A percentile compares a stretch with the other conserved stretches of the same genome.
Conservation (phyloP, 2,329 filamentous ascomycete species). For the Penicillium olsonii region DNA sequence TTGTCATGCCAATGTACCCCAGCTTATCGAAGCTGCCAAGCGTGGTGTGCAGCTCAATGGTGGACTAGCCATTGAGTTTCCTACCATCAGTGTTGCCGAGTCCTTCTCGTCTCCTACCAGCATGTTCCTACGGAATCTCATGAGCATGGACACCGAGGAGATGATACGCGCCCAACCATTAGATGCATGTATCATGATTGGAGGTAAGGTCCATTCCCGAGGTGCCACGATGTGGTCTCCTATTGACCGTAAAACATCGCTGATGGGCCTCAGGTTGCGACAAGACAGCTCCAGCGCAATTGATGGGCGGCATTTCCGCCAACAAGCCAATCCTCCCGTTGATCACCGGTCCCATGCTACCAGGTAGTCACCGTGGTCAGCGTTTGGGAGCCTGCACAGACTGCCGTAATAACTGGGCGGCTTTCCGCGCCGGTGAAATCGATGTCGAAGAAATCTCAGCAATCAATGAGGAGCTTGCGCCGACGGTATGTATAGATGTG, state of each 20-base stretch:
- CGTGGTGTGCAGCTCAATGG: conserved; percentile 68
- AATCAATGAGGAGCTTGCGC: conserved; percentile 72
- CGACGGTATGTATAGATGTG: conserved; percentile 56
- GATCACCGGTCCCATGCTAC: conserved; percentile 75
- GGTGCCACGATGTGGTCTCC: background rate
- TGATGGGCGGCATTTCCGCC: conserved; percentile 75
- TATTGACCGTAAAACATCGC: background rate
- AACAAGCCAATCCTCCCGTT: conserved; percentile 71
- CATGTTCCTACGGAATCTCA: conserved; percentile 73
- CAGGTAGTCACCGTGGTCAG: conserved; percentile 64
- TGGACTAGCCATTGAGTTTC: conserved; percentile 70
- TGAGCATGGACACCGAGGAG: conserved; percentile 80
- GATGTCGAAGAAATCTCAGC: conserved; percentile 71
- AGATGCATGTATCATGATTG: conserved; percentile 68
- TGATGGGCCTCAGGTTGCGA: conserved; percentile 60
- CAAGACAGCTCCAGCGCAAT: conserved; percentile 71
- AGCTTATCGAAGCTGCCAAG: conserved; percentile 70
- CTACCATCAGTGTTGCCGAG: conserved; percentile 72
- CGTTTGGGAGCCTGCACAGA: conserved; percentile 74
- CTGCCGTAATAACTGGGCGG: conserved; percentile 73
- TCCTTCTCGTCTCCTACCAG: conserved; percentile 70
- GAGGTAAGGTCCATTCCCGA: conserved; percentile 48
- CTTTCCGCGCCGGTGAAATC: conserved; percentile 64
- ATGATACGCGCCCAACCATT: conserved; percentile 73
- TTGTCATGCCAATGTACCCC: conserved; percentile 71